phyloP scores from a whole-genome alignment of 2,329 filamentous ascomycete genomes.

The Penicillium sp. region DNA sequence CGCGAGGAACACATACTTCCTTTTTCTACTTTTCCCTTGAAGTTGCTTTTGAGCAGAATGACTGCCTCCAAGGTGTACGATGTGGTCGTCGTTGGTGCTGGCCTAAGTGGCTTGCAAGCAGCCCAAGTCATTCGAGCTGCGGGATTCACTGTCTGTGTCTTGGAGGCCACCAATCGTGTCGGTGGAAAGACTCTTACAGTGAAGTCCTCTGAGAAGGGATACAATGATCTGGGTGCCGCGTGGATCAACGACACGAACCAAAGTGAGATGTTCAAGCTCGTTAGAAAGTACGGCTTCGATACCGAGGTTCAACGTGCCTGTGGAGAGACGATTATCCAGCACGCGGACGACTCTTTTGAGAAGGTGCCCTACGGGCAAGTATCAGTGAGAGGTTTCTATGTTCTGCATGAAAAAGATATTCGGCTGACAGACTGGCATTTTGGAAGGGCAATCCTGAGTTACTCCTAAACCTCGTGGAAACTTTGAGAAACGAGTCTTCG shows the following conservation, averaged over 20 bases:
- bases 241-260: conserved; percentile 40
- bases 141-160: conserved; percentile 37
- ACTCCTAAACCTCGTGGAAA: not conserved
- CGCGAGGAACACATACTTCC: no score
- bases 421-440: no score
- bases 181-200: conserved; percentile 43
- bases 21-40: no score
- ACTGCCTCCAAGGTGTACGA: conserved; percentile 8
- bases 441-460: not conserved
- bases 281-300: conserved; percentile 23
- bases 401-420: not conserved
- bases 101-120: conserved; percentile 42
- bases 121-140: conserved; percentile 34
- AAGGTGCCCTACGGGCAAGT: conserved; percentile 7
- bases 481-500: not conserved
- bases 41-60: not conserved
- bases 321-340: conserved; percentile 34
- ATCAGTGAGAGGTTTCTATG: conserved; percentile 3
- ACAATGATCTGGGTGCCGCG: conserved; percentile 38
- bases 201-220: conserved; percentile 25
- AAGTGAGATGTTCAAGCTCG: conserved; percentile 19
- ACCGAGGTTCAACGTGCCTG: conserved; percentile 31
- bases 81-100: conserved; percentile 43
- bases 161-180: conserved; percentile 47
- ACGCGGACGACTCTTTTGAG: conserved; percentile 7